These are phyloP conservation scores for Aaosphaeria pasadenensis DNA, from an alignment of 2,329 filamentous ascomycete genomes.

Conservation along the genomic window DNA sequence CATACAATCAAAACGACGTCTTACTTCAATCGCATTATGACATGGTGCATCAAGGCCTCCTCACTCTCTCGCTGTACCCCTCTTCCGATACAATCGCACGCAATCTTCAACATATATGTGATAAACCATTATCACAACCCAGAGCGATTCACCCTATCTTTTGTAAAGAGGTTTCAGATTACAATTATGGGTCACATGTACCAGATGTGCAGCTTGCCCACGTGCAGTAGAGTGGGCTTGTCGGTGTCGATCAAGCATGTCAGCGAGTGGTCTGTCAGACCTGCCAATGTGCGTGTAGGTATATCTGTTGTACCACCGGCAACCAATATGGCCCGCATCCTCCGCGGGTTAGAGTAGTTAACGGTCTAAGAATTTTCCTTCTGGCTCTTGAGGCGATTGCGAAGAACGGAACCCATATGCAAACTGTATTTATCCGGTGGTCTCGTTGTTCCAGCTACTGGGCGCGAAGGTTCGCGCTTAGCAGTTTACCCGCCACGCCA, in stretches of 20 bases:
- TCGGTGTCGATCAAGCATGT: not conserved
- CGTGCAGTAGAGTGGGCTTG: too few relatives aligned
- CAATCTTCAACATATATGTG: conserved; percentile 12
- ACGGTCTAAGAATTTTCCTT: too few relatives aligned
- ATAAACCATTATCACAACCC: conserved; percentile 4
- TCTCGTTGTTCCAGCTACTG: not conserved
- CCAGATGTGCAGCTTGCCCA: conserved; percentile 4
- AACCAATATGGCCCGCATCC: conserved; percentile 5
- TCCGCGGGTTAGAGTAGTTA: not conserved
- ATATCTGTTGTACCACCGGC: conserved; percentile 1
- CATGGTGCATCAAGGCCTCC: too few relatives aligned
- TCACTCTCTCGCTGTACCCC: not conserved
- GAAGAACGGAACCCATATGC: not conserved
- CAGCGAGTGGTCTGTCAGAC: not conserved
- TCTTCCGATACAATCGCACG: not conserved
- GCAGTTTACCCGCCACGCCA: conserved; percentile 15
- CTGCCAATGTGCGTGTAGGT: not conserved
- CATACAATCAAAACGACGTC: too few relatives aligned
- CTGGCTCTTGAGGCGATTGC: too few relatives aligned
- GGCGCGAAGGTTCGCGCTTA: not conserved
- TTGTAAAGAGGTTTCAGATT: conserved; percentile 2
- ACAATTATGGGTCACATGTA: conserved; percentile 1
- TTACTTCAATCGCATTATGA: too few relatives aligned
- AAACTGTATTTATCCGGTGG: conserved; percentile 16
- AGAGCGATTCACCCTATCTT: too few relatives aligned